phyloP scores from a whole-genome alignment of 2,329 filamentous ascomycete species.

The Sclerotinia glacialis region DNA sequence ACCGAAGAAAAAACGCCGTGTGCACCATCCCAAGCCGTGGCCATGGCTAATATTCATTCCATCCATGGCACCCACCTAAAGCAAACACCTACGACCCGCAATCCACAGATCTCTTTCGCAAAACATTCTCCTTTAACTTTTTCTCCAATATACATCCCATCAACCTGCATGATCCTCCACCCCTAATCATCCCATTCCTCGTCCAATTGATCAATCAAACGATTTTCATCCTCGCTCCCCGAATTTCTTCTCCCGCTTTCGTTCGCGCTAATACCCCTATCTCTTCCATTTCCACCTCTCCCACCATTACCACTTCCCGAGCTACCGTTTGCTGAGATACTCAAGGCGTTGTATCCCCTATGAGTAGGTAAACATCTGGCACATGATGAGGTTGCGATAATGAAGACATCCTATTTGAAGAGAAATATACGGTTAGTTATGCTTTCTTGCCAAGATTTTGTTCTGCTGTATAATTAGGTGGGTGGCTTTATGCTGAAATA shows the following conservation, averaged over 20 bases:
- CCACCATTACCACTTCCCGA: slow-evolving; percentile 39
- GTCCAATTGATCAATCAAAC: slow-evolving; percentile 91
- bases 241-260: slow-evolving; percentile 10
- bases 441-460: slow-evolving; percentile 11
- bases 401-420: slow-evolving; percentile 58
- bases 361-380: slow-evolving; percentile 61
- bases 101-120: too few species aligned
- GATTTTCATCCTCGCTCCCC: slow-evolving; percentile 75
- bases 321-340: slow-evolving; percentile 50
- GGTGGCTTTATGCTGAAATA: slow-evolving; percentile 14
- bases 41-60: too few species aligned
- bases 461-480: background rate
- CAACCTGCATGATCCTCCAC: background rate
- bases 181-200: slow-evolving; percentile 88
- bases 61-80: too few species aligned
- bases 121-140: too few species aligned
- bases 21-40: background rate
- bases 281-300: slow-evolving; percentile 1
- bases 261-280: slow-evolving; percentile 5
- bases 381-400: slow-evolving; percentile 68
- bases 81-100: too few species aligned
- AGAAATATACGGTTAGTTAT: slow-evolving; percentile 4
- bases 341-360: slow-evolving; percentile 65
- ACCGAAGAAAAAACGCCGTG: background rate
- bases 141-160: background rate